Evolutionary conservation across 345 rosid species (phyloP), one percentile per base, ranked within the genome.

Genomic region (Conringia planisiliqua): DNA sequence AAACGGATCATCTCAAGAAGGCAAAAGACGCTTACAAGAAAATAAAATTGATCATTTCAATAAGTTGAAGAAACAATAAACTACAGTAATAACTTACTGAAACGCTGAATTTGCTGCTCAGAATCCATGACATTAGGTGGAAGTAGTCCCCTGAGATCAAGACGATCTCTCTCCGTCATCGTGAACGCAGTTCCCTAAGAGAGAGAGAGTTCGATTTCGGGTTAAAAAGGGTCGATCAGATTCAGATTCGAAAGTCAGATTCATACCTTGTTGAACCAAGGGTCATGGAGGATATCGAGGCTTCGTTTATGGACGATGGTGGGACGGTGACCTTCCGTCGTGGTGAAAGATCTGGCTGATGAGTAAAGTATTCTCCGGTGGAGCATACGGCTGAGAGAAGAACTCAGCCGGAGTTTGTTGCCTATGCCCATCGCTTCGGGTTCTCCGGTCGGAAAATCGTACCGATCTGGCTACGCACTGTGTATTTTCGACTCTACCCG

Each of bases 291-390:
- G 69, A 92, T 92, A 46, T 95, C 97, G 59, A 91, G 85, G 77
- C 99, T 92, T 66, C 97, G 93, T 85, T 95, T 95, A 83, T 95
- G 96, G 36, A 95, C 97, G 40, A 95, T 89, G 36, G 91, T 81
- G 17, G 96, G 99, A 10, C 96, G 93, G 73, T 89, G 89, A 24
- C 97, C 96, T 82, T 94, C 98, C 20, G 85, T 60, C 8, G 97
- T 86, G 30, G 99, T 89, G 86, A 88, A 90, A n/a, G 81, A 83
- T 80, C 93, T 85, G 29, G 79, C 39, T 26, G 76, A 81, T 62
- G 72, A 30, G 2, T 72, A 18, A 7, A 68, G 48, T 38, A 78
- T 62, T 63, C 71, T 44, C 61, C 77, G 87, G 26, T 79, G 83
- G 30, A 89, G 81, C 24, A 79, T 82, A 59, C 82, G 75, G 73